Conservation (phyloP, 768 basidiomycete genomes). For the Pseudohyphozyma bogoriensis region DNA sequence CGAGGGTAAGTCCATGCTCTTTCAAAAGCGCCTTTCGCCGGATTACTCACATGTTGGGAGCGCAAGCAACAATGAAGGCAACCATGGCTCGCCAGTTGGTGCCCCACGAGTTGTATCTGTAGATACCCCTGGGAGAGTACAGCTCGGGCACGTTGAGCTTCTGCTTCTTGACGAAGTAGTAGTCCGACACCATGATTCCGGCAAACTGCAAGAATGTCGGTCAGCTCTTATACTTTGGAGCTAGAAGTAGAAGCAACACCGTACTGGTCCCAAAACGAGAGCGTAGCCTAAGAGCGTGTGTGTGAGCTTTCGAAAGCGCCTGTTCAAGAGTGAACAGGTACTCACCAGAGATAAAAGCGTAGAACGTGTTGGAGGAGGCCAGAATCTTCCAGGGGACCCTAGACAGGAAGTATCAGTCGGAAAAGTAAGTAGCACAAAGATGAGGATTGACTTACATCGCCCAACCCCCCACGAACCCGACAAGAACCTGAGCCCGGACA, state of each 20-base stretch:
- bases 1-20: no score
- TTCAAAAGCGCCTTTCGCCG: no score
- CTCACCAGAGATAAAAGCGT: background rate
- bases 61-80: background rate
- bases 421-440: no score
- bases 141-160: conserved; percentile 49
- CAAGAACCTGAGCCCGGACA: conserved; percentile 55
- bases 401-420: no score
- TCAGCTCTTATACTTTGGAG: no score
- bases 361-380: conserved; percentile 8
- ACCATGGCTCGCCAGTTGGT: background rate
- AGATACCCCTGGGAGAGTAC: conserved; percentile 59
- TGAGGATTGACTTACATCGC: no score
- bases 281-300: no score
- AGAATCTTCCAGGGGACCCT: conserved; percentile 52
- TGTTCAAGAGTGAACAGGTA: background rate
- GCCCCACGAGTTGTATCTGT: background rate
- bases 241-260: no score
- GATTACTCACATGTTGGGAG: background rate
- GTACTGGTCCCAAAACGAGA: conserved; percentile 69
- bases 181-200: conserved; percentile 41
- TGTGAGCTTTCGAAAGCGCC: no score
- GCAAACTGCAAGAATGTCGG: no score
- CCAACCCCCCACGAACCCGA: conserved; percentile 61
- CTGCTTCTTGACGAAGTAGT: conserved; percentile 64